These are phyloP conservation scores for Epichloe gansuensis DNA, from an alignment of 2,329 filamentous ascomycete species.

Conservation along the genomic window DNA sequence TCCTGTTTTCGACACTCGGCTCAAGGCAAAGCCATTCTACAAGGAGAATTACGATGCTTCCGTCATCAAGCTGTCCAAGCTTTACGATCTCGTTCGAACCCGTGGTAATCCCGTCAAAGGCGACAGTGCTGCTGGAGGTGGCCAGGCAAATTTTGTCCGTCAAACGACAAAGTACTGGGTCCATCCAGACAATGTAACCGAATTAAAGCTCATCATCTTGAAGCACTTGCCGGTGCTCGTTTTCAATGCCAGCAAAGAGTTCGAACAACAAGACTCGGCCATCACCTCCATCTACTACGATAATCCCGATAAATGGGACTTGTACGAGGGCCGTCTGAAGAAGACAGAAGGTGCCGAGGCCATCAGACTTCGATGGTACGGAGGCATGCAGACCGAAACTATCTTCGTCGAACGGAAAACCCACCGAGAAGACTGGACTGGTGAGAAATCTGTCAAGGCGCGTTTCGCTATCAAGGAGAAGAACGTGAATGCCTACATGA, in stretches of 20 bases:
- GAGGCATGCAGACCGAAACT: slow-evolving; percentile 86
- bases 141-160: slow-evolving; percentile 88
- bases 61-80: slow-evolving; percentile 83
- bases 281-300: slow-evolving; percentile 99
- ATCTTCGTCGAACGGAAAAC: slow-evolving; percentile 98
- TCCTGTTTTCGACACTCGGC: slow-evolving; percentile 86
- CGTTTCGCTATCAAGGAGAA: slow-evolving; percentile 95
- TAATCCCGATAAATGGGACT: slow-evolving; percentile 84
- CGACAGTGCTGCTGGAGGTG: slow-evolving; percentile 80
- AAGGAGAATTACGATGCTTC: slow-evolving; percentile 98
- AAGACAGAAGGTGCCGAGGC: slow-evolving; percentile 97
- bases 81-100: slow-evolving; percentile 90
- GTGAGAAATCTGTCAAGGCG: slow-evolving; percentile 97
- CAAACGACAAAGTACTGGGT: slow-evolving; percentile 99
- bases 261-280: slow-evolving; percentile 77
- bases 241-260: slow-evolving; percentile 96
- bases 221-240: slow-evolving; percentile 96
- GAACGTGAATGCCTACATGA: slow-evolving; percentile 84
- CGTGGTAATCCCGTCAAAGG: slow-evolving; percentile 86
- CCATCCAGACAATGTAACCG: slow-evolving; percentile 94
- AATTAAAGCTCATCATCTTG: slow-evolving; percentile 92
- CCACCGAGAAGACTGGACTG: slow-evolving; percentile 97
- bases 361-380: slow-evolving; percentile 93
- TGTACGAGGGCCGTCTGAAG: slow-evolving; percentile 89
- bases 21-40: slow-evolving; percentile 96